A percentile compares a stretch with the other conserved stretches of the same genome.
These are phyloP conservation scores for Pestalotiopsis sp. DNA, from an alignment of 2,329 filamentous ascomycete genomes.

Conservation along the genomic window DNA sequence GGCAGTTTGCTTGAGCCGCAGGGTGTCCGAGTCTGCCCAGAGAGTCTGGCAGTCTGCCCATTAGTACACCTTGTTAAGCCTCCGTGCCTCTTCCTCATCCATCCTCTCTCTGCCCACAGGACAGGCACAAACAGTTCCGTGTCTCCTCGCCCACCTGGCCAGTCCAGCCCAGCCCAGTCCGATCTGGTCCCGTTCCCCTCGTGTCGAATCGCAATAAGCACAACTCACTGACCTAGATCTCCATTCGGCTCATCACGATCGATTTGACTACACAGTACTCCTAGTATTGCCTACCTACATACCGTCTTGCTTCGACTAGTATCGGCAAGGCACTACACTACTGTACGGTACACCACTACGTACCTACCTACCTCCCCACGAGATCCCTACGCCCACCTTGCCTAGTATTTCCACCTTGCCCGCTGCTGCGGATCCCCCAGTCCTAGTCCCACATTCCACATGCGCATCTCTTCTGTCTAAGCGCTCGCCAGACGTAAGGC, in stretches of 20 bases:
- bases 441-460: conserved; percentile 5
- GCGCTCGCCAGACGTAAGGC: conserved; percentile 8
- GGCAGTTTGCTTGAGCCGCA: conserved; percentile 11
- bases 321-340: no score
- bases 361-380: no score
- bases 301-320: no score
- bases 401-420: conserved; percentile 10
- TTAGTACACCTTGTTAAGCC: conserved; percentile 10
- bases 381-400: not conserved
- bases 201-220: not conserved
- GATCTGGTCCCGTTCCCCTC: no score
- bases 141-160: no score
- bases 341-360: no score
- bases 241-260: not conserved
- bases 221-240: not conserved
- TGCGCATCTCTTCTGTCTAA: conserved; percentile 2
- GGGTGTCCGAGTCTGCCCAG: conserved; percentile 5
- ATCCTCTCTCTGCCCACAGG: conserved; percentile 4
- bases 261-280: not conserved
- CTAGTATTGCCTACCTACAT: not conserved
- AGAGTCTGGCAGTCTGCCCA: conserved; percentile 8
- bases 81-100: not conserved
- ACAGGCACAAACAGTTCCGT: no score
- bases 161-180: not conserved
- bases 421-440: conserved; percentile 2